Conservation (phyloP, 768 basidiomycete genomes). For the Gyrodon lividus region DNA sequence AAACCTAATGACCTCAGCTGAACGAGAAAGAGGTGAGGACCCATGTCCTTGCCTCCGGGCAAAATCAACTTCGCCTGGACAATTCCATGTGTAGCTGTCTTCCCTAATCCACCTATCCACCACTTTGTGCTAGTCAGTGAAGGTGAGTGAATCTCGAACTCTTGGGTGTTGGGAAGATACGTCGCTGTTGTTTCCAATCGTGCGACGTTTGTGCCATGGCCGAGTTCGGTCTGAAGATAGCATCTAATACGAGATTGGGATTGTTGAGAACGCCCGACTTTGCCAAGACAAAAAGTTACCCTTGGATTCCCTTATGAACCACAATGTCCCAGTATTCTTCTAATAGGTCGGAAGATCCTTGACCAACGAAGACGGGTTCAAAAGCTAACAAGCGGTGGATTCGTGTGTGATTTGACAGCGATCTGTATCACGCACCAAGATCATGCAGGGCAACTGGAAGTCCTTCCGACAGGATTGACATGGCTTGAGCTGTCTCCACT, state of each 20-base stretch:
- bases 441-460: constrained; percentile 47
- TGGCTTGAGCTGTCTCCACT: constrained; percentile 46
- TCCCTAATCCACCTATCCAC: constrained; percentile 78
- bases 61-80: constrained; percentile 75
- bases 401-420: constrained; percentile 26
- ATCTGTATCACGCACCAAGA: constrained; percentile 26
- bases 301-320: constrained; percentile 57
- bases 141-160: constrained; percentile 78
- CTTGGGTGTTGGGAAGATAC: constrained; percentile 60
- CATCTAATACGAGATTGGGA: constrained; percentile 38
- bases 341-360: constrained; percentile 55
- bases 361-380: constrained; percentile 62
- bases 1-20: constrained; percentile 63
- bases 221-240: constrained; percentile 78
- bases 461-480: constrained; percentile 49
- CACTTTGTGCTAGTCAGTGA: constrained; percentile 75
- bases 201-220: constrained; percentile 71
- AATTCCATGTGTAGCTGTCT: constrained; percentile 72
- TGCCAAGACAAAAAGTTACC: constrained; percentile 21
- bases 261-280: neutral
- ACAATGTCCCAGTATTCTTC: constrained; percentile 51
- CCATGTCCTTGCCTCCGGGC: constrained; percentile 56
- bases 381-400: constrained; percentile 40
- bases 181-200: constrained; percentile 75
- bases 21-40: constrained; percentile 75